phyloP scores from a whole-genome alignment of 352 stramenopile species.

The Pythium coloratum region DNA sequence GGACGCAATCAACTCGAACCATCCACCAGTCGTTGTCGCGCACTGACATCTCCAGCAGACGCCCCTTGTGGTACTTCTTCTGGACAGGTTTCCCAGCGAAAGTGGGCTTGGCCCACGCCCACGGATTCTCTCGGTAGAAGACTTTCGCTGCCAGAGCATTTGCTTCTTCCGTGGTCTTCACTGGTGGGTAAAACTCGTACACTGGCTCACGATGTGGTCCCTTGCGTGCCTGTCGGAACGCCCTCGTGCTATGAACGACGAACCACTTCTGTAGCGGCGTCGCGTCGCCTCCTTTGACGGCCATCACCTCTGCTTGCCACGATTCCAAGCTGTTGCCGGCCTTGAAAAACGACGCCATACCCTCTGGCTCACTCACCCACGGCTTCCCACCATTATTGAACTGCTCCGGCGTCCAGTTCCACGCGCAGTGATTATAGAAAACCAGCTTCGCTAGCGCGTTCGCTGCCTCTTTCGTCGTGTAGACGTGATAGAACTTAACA shows the following conservation, averaged over 20 bases:
- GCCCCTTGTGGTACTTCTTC: background rate
- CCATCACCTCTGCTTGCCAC: background rate
- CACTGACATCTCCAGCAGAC: conserved; percentile 4
- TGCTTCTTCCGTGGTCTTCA: background rate
- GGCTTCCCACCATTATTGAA: background rate
- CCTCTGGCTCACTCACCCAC: background rate
- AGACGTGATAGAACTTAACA: background rate
- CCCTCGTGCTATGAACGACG: conserved; percentile 4
- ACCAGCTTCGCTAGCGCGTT: background rate
- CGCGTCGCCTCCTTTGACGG: background rate
- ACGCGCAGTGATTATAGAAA: background rate
- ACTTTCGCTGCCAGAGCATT: background rate
- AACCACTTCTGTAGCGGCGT: background rate
- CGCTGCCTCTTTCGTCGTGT: background rate
- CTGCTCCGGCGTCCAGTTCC: background rate
- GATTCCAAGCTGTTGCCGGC: background rate
- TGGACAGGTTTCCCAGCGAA: background rate
- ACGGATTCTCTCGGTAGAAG: conserved; percentile 4
- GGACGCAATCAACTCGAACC: background rate
- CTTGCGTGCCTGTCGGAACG: background rate
- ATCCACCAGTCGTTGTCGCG: background rate
- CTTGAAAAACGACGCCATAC: background rate
- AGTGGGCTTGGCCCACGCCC: background rate
- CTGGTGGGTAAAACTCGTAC: background rate
- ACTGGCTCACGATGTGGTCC: background rate